A percentile compares a stretch with the other conserved stretches of the same genome.
These are phyloP conservation scores for Polychaeton citri DNA, from an alignment of 2,329 filamentous ascomycete species.

Conservation along the genomic window DNA sequence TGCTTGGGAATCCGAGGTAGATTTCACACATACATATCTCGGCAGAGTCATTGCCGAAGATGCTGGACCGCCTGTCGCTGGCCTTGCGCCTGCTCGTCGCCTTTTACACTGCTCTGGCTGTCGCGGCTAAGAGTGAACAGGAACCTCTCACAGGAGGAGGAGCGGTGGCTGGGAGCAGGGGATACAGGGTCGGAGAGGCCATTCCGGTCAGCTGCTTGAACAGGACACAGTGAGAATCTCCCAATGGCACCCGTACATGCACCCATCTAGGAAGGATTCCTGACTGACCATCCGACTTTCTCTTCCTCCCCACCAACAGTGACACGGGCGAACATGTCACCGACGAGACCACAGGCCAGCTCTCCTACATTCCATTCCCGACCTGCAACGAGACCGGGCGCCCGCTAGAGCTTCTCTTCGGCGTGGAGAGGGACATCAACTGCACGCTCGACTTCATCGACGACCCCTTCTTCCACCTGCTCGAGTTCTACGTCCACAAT, in stretches of 20 bases:
- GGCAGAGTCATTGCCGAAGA: background rate
- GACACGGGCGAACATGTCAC: constrained; percentile 85
- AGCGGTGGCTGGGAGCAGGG: constrained; percentile 23
- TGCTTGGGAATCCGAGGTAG: no score
- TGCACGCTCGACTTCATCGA: constrained; percentile 67
- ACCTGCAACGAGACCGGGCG: constrained; percentile 75
- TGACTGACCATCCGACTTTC: background rate
- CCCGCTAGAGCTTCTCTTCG: constrained; percentile 77
- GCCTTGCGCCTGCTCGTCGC: constrained; percentile 15
- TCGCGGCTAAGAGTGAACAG: constrained; percentile 26
- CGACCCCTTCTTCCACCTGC: constrained; percentile 73
- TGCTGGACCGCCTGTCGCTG: constrained; percentile 13
- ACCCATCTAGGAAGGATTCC: no score
- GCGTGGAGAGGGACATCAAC: constrained; percentile 65
- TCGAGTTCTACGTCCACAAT: constrained; percentile 96
- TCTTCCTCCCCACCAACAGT: constrained; percentile 34
- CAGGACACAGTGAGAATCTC: constrained; percentile 37
- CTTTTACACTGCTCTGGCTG: constrained; percentile 22
- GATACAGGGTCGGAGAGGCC: constrained; percentile 34
- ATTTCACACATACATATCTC: no score
- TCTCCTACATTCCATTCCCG: constrained; percentile 86
- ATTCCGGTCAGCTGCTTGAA: constrained; percentile 41
- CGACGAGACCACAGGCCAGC: constrained; percentile 56
- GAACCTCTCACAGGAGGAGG: constrained; percentile 27
- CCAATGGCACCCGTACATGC: no score